A percentile compares a stretch with the other conserved stretches of the same genome.
Evolutionary conservation across 164 flowering plant genomes (phyloP).

Genomic region (Vitis cinerea): DNA sequence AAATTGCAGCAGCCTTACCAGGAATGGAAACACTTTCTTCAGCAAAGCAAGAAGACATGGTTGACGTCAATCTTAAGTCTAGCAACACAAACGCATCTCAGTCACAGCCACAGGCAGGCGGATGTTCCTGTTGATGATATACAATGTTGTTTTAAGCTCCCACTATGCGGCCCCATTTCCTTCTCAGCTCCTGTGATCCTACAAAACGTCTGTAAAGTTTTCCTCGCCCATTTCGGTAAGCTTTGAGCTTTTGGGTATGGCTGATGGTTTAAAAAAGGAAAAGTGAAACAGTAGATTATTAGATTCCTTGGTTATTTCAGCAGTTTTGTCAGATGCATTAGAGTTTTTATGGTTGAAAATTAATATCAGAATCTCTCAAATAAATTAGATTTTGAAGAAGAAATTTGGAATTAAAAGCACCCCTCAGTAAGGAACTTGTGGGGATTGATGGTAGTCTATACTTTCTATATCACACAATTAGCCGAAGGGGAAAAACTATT

Average conservation of each 20-base stretch:
- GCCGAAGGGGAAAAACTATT: too few species aligned
- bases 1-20: constrained; percentile 87
- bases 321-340: too few species aligned
- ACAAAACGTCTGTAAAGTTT: constrained; percentile 8
- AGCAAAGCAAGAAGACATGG: constrained; percentile 85
- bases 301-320: constrained; percentile 4
- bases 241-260: constrained; percentile 5
- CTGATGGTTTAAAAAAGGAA: neutral
- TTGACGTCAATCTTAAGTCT: constrained; percentile 80
- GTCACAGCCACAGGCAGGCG: constrained; percentile 61
- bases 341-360: too few species aligned
- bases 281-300: neutral
- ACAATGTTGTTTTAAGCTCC: neutral
- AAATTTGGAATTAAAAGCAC: too few species aligned
- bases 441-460: too few species aligned
- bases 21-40: constrained; percentile 88
- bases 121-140: constrained; percentile 62
- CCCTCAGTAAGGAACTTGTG: too few species aligned
- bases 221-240: constrained; percentile 10
- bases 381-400: too few species aligned
- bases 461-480: too few species aligned
- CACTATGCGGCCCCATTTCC: neutral
- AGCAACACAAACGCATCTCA: constrained; percentile 38
- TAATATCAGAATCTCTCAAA: too few species aligned
- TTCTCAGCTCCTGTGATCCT: neutral